Evolutionary conservation across 371 early-diverging fungal species (phyloP), one percentile per base, ranked within the genome.

Genomic region (Mortierella sp.): DNA sequence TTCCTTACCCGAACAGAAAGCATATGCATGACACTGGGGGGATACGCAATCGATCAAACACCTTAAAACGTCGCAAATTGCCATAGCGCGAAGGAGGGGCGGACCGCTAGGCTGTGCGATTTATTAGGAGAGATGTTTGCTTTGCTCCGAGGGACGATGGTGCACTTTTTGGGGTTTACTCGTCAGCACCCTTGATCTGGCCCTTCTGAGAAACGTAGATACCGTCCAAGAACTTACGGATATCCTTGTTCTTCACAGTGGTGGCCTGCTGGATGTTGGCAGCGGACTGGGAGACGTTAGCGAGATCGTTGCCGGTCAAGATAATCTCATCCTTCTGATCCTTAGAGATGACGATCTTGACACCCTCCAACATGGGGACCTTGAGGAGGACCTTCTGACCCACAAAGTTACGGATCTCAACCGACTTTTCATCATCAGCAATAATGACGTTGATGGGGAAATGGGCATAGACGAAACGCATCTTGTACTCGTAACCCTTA

Each of bases 181-280:
- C 70, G 54, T 70, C 76, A 42, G 66, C 70, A 61, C 61, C 69
- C 76, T 74, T 74, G 69, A 74, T 50, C 62, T 59, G 61, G 54
- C 76, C 81, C 79, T 81, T 81, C 84, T 95, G 94, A 59, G 96
- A 96, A 69, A 98, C 95, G 91, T 97, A 98, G 93, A 98, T 93
- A 91, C 98, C 99, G 85, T 99, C 99, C 84, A 99, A 89, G 94
- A 99, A 99, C 89, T 98, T 97, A 89, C 99, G 95, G 86, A 96
- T 58, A 58, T 58, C 98, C 89, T 95, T 94, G 87, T 94, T 94
- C 83, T 91, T 91, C 80, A 93, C 95, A 54, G 86, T 86, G 76
- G 91, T 90, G 61, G 91, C 86, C 83, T 96, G 95, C 80, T 93
- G 91, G 82, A 98, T 95, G 72, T 85, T 84, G 46, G 96, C 97